Evolutionary conservation across 176 grass and related monocot genomes (phyloP).

Genomic region (Musa troglodytarum): DNA sequence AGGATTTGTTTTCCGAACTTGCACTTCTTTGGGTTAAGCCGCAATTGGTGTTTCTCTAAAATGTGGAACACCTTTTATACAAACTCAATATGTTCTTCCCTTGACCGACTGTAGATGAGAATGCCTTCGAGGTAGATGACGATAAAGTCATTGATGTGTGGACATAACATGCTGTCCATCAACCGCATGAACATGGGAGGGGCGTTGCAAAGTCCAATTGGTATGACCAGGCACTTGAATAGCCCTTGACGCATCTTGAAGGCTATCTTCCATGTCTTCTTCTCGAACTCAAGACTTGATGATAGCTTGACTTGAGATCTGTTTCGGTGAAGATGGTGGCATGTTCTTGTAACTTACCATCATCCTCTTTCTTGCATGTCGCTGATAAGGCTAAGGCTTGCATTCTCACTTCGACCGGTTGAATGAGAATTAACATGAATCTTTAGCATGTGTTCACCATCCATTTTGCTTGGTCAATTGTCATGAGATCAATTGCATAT

Average conservation of each 20-base stretch:
- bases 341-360: neutral
- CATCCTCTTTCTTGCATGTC: too few relatives aligned
- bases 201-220: constrained; percentile 11
- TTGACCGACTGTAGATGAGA: neutral
- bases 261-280: constrained; percentile 13
- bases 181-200: constrained; percentile 10
- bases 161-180: neutral
- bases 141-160: too few relatives aligned
- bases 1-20: constrained; percentile 1
- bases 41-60: neutral
- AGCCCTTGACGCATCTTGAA: constrained; percentile 20
- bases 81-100: neutral
- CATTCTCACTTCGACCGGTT: too few relatives aligned
- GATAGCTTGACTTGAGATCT: constrained; percentile 16
- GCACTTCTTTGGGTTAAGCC: neutral
- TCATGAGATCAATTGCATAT: too few relatives aligned
- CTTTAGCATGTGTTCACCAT: too few relatives aligned
- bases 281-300: neutral
- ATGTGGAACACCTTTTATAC: constrained; percentile 2
- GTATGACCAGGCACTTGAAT: constrained; percentile 21
- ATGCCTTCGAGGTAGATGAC: too few relatives aligned
- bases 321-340: constrained; percentile 6
- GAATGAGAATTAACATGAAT: too few relatives aligned
- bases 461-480: too few relatives aligned
- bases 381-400: too few relatives aligned